A percentile compares a stretch with the other conserved stretches of the same genome.
Conservation (phyloP, 192 early-diverging fungal genomes). For the Hyaloraphidium curvatum region DNA sequence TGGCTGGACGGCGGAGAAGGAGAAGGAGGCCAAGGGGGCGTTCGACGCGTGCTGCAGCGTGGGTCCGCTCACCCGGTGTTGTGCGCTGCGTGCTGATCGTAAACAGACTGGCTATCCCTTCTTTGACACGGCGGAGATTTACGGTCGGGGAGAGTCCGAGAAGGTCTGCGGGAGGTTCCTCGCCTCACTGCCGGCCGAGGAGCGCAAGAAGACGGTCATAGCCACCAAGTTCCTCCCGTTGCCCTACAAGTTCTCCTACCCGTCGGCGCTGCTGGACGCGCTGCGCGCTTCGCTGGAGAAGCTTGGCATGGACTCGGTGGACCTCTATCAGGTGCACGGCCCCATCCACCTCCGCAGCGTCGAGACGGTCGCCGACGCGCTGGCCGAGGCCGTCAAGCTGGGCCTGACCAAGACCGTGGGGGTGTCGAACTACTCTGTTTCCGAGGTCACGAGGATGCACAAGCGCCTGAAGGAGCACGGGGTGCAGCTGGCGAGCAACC, state of each 20-base stretch:
- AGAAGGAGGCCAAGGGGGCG: neutral
- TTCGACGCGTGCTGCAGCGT: neutral
- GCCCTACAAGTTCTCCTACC: constrained; percentile 17
- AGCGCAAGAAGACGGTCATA: constrained; percentile 13
- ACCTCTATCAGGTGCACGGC: constrained; percentile 30
- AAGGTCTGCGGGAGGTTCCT: constrained; percentile 14
- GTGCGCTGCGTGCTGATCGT: too few relatives aligned
- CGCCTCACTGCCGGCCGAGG: constrained; percentile 9
- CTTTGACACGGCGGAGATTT: constrained; percentile 29
- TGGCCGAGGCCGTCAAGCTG: constrained; percentile 21
- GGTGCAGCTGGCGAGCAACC: constrained; percentile 24
- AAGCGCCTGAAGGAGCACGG: constrained; percentile 18
- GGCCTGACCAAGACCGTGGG: constrained; percentile 27
- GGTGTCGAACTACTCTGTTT: constrained; percentile 28
- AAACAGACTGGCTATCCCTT: constrained; percentile 20
- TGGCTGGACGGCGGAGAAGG: neutral
- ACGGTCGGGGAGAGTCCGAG: constrained; percentile 28
- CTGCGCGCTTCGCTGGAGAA: constrained; percentile 24
- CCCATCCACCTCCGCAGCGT: constrained; percentile 21
- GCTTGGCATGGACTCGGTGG: constrained; percentile 19
- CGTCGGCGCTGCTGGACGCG: constrained; percentile 17
- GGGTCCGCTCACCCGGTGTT: neutral
- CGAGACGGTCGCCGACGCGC: constrained; percentile 20
- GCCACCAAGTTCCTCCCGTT: constrained; percentile 28
- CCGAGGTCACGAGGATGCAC: constrained; percentile 20